Conservation (phyloP, 176 grass and related monocot genomes). For the Pharus latifolius region DNA sequence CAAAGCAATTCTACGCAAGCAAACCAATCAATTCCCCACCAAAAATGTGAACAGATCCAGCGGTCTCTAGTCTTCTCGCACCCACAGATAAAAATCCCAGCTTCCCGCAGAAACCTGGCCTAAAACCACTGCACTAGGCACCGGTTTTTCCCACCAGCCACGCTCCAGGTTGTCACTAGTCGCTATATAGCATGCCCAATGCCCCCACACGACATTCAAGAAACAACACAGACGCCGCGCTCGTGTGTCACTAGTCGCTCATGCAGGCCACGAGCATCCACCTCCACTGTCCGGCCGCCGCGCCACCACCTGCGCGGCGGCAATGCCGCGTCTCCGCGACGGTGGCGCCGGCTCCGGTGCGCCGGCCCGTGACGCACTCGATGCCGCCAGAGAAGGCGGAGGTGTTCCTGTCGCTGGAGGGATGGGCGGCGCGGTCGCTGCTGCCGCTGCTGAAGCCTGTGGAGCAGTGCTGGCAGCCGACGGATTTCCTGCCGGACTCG, state of each 20-base stretch:
- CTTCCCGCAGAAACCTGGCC: background rate
- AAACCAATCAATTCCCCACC: too few relatives aligned
- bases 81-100: conserved; percentile 24
- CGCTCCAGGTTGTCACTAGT: background rate
- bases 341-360: background rate
- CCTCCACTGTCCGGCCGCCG: background rate
- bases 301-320: background rate
- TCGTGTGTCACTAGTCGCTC: background rate
- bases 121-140: conserved; percentile 55
- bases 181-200: background rate
- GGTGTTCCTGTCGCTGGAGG: conserved; percentile 69
- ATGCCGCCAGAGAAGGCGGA: conserved; percentile 84
- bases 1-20: too few relatives aligned
- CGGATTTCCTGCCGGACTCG: conserved; percentile 75
- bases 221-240: background rate
- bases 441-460: conserved; percentile 84
- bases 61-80: too few relatives aligned
- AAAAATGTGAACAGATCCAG: too few relatives aligned
- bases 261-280: conserved; percentile 28
- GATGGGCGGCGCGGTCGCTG: conserved; percentile 50
- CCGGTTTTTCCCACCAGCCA: conserved; percentile 16
- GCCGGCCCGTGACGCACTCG: conserved; percentile 50
- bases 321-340: conserved; percentile 19
- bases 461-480: conserved; percentile 74
- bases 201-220: background rate